A percentile compares a stretch with the other conserved stretches of the same genome.
Conservation (phyloP, 2,329 filamentous ascomycete genomes). For the Neophaeococcomyces mojaviensis region DNA sequence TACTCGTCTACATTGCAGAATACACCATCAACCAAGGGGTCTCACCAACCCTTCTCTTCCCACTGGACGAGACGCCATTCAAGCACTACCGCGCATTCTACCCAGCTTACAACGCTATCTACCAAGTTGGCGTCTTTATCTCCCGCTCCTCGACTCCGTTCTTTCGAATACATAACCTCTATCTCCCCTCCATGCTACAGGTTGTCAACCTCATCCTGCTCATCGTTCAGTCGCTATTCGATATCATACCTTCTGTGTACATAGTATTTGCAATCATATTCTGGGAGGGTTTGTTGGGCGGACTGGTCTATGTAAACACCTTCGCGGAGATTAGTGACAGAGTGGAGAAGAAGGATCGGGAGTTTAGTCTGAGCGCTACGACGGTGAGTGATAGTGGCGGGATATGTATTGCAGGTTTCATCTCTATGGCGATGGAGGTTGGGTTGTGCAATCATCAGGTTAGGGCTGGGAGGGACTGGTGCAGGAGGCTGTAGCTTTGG, state of each 20-base stretch:
- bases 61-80: conserved; percentile 69
- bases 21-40: conserved; percentile 98
- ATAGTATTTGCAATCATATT: conserved; percentile 79
- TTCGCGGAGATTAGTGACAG: conserved; percentile 90
- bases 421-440: conserved; percentile 76
- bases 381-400: conserved; percentile 88
- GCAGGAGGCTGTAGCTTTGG: conserved; percentile 40
- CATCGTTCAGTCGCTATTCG: conserved; percentile 65
- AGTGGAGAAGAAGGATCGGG: conserved; percentile 67
- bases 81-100: conserved; percentile 79
- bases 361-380: conserved; percentile 84
- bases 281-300: conserved; percentile 89
- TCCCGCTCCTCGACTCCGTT: conserved; percentile 88
- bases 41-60: conserved; percentile 80
- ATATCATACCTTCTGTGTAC: conserved; percentile 79
- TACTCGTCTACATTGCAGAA: conserved; percentile 90
- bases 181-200: conserved; percentile 75
- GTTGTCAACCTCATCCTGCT: conserved; percentile 68
- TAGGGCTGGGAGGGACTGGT: conserved; percentile 67
- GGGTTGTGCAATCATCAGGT: conserved; percentile 80
- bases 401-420: conserved; percentile 78
- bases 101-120: conserved; percentile 87
- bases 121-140: conserved; percentile 91
- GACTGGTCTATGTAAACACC: conserved; percentile 89
- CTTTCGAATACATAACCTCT: conserved; percentile 70